These are phyloP conservation scores for Pseudozyma tsukubaensis DNA, from an alignment of 1,284 basidiomycete genomes.

Conservation along the genomic window DNA sequence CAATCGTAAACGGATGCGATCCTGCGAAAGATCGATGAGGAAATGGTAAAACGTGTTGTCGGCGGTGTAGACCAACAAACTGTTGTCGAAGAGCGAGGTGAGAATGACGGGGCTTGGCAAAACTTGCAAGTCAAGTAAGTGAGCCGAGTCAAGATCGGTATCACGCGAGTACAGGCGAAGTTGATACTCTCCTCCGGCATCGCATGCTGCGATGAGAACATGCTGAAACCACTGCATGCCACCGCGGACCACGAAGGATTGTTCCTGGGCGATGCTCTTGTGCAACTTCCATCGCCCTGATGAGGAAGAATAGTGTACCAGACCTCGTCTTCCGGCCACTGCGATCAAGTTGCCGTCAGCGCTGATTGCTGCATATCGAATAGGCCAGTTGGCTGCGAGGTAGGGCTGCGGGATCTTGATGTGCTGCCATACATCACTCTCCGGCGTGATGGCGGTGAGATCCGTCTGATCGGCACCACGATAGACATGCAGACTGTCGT, in stretches of 20 bases:
- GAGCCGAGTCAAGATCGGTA: slow-evolving; percentile 85
- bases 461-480: slow-evolving; percentile 96
- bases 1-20: slow-evolving; percentile 82
- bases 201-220: slow-evolving; percentile 87
- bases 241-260: slow-evolving; percentile 86
- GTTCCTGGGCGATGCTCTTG: slow-evolving; percentile 84
- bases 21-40: slow-evolving; percentile 84
- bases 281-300: slow-evolving; percentile 97
- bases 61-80: slow-evolving; percentile 94
- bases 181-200: slow-evolving; percentile 60
- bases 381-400: slow-evolving; percentile 91
- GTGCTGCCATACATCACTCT: slow-evolving; percentile 80
- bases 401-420: slow-evolving; percentile 86
- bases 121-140: slow-evolving; percentile 85
- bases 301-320: slow-evolving; percentile 91
- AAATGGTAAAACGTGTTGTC: slow-evolving; percentile 96
- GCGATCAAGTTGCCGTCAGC: slow-evolving; percentile 91
- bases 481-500: slow-evolving; percentile 93
- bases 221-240: slow-evolving; percentile 98
- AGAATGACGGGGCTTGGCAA: slow-evolving; percentile 73
- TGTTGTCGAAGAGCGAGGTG: slow-evolving; percentile 88
- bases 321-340: slow-evolving; percentile 87
- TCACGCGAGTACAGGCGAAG: slow-evolving; percentile 96
- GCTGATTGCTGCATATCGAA: slow-evolving; percentile 91
- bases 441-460: slow-evolving; percentile 98